Conservation (phyloP, 192 early-diverging fungal genomes). For the Coemansia sp. region DNA sequence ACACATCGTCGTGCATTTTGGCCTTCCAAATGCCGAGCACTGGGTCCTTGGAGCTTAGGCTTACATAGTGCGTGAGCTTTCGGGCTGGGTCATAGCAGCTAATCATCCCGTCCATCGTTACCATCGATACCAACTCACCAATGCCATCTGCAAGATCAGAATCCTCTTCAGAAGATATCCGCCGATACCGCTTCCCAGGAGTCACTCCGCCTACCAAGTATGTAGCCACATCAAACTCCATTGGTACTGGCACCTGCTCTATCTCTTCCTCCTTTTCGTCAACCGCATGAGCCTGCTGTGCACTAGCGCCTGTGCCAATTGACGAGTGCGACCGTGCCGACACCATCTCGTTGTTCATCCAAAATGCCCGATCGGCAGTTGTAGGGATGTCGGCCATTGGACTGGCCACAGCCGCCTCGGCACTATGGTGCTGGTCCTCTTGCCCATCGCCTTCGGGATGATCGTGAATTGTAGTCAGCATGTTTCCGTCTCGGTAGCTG, state of each 20-base stretch:
- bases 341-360: slow-evolving; percentile 21
- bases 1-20: slow-evolving; percentile 51
- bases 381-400: slow-evolving; percentile 15
- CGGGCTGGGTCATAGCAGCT: slow-evolving; percentile 44
- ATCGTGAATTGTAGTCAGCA: slow-evolving; percentile 28
- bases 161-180: slow-evolving; percentile 3
- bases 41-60: slow-evolving; percentile 36
- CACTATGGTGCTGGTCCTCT: neutral
- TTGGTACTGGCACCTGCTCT: slow-evolving; percentile 50
- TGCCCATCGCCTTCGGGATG: slow-evolving; percentile 15
- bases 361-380: slow-evolving; percentile 21
- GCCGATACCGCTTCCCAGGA: slow-evolving; percentile 34
- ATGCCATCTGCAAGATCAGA: neutral
- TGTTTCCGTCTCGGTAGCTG: slow-evolving; percentile 32
- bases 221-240: slow-evolving; percentile 49
- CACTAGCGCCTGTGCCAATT: slow-evolving; percentile 32
- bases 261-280: slow-evolving; percentile 49
- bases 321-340: slow-evolving; percentile 52
- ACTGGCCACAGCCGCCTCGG: slow-evolving; percentile 8
- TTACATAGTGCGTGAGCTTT: slow-evolving; percentile 42
- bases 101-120: slow-evolving; percentile 50
- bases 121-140: slow-evolving; percentile 42
- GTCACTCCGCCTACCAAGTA: slow-evolving; percentile 50
- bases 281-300: slow-evolving; percentile 2
- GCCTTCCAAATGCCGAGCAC: slow-evolving; percentile 52